Evolutionary conservation across 108 stramenopile genomes (phyloP), one percentile per base, ranked within the genome.

Genomic region (Schizochytrium sp.): DNA sequence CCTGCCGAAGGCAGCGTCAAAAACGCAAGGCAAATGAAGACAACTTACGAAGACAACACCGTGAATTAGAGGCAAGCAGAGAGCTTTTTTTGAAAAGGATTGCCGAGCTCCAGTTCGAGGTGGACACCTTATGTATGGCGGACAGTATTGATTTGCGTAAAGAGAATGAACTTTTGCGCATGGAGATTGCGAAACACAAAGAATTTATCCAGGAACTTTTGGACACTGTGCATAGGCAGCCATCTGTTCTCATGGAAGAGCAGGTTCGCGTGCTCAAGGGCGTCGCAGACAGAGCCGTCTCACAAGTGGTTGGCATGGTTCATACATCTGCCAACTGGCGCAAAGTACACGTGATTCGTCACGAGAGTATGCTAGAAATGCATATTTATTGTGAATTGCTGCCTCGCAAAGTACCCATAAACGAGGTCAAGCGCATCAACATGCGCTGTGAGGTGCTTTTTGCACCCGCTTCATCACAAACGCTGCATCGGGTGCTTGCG

Each of bases 141-240:
- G 76, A 53, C 47, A 5, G 15, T 38, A 40, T 83, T 12, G 76
- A 83, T 83, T 2, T 83, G 76, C 15, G 17, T 8, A 17, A 40
- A n/a, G 76, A 83, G 47, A 83, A 83, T 53, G 13, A 50, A 10
- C 76, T 83, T 42, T 28, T 83, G 53, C 76, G 76, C 2, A 53
- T n/a, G 5, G 28, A 83, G 47, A 83, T 83, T 53, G n/a, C n/a
- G 28, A 83, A 50, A 53, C 76, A 83, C 76, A 83, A 83, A 40
- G 76, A 55, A 2, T 83, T 83, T 42, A 0, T 83, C 38, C 76
- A 40, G 2, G 55, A 83, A 17, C 59, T 60, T n/a, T 0, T 60
- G 19, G 59, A 60, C 28, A 28, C 28, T 28, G 28, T 28, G 28
- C 28, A 28, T 28, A 28, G 28, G 28, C 28, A 28, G 28, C 28